Evolutionary conservation across 805 yeast species (phyloP), one percentile per base, ranked within the genome.

Genomic region (Saturnispora serradocipensis): DNA sequence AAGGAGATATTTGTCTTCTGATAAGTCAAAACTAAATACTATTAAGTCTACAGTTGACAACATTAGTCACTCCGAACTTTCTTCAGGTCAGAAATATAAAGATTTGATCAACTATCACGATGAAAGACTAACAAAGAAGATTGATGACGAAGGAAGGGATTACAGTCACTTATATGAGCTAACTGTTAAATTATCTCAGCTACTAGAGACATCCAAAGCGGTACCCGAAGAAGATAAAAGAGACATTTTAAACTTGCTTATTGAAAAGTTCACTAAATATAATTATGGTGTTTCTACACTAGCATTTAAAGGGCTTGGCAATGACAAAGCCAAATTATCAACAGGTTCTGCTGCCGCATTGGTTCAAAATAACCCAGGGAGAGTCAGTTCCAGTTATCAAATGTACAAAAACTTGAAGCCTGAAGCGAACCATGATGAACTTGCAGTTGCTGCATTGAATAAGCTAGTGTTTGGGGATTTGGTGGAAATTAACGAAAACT

Each of bases 311-410:
- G 54, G 49, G 8, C 22, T 57, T 5, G 40, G 48, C 1, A 38
- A 45, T 2, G 22, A 49, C n/a, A 43, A 49, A 25, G 43, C 53
- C 9, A 45, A 50, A 10, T 16, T 61, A 5, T 40, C 53, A 4
- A 18, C 46, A 11, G 50, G 39, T 7, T 54, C 70, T 0, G 48
- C 62, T 9, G 45, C 54, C 18, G 63, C 67, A 43, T 44, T 66
- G 2, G 57, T 69, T n/a, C 59, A 58, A 53, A 55, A 64, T 36
- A 69, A 69, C 54, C 71, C 73, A 0, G 72, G 71, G 9, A 59
- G 73, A 51, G 69, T 67, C 16, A 56, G 55, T 35, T 57, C 68
- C 11, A 61, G 65, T 42, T 68, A 64, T 63, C 70, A 67, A 47
- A 34, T 68, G 13, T 67, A 50, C 45, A 51, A 59, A 9, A 49